Evolutionary conservation across 1,139 yeast genomes (phyloP), one percentile per base, ranked within the genome.

Genomic region (Hansenula lynferdii): DNA sequence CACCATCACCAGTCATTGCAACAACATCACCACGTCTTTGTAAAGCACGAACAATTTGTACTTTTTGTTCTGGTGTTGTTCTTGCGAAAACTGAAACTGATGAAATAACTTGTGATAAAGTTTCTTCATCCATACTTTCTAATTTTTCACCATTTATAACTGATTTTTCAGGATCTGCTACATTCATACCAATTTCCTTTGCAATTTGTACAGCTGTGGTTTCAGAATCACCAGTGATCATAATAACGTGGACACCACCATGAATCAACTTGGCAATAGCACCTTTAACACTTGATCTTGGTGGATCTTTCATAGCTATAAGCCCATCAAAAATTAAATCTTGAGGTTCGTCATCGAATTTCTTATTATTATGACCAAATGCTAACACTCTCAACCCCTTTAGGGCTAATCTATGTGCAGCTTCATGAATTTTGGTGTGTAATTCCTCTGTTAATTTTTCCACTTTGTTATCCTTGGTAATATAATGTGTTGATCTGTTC

Each of bases 1-100:
- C 98, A 64, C 98, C 98, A 62, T 92, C 98, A 49, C 98, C 98
- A 10, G 97, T 92, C 98, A 92, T 92, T 30, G 97, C 98, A 36
- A 92, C 98, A 46, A 90, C 82, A 61, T 92, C 96, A 34, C 97
- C 97, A 53, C 95, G 76, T 56, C 80, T 74, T 62, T 92, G 97
- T 51, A 92, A 72, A 1, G 97, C 97, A 55, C 85, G 77, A 24
- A 92, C 96, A 62, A 92, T 92, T 38, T 85, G 72, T 43, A 92
- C 85, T 61, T 92, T 92, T 66, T 92, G 96, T 58, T 90, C 96
- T 1, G 98, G 98, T 1, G 97, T 84, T 10, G 97, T 90, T 66
- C 98, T 79, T 3, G 97, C 97, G 69, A 92, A 90, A 7, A 92
- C 90, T 22, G 92, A 81, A 20, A 90, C 95, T 47, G 83, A 77